Conservation (phyloP, 129 eudicot species). For the Flaveria trinervia region DNA sequence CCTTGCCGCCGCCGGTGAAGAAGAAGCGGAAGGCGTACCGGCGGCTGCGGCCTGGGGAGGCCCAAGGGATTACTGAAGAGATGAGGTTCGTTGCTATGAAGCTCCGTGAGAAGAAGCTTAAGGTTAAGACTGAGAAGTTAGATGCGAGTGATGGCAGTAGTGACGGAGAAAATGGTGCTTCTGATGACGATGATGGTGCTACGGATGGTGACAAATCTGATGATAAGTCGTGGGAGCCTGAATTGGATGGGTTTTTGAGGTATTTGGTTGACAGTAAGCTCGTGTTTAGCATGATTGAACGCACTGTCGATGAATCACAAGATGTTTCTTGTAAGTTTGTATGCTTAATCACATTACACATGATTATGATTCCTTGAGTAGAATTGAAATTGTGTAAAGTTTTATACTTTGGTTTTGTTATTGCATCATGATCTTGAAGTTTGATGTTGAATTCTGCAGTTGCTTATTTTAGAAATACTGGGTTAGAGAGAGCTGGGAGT, state of each 20-base stretch:
- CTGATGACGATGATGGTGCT: slow-evolving; percentile 20
- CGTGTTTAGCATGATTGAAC: slow-evolving; percentile 66
- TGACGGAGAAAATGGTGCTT: slow-evolving; percentile 7
- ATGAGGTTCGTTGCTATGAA: slow-evolving; percentile 95
- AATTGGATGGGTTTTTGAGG: slow-evolving; percentile 66
- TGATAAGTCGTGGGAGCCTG: slow-evolving; percentile 62
- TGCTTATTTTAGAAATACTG: slow-evolving; percentile 42
- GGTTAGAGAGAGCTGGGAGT: slow-evolving; percentile 41
- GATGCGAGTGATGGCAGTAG: neutral
- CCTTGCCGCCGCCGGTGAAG: slow-evolving; percentile 41
- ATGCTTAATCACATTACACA: neutral
- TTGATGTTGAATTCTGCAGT: neutral
- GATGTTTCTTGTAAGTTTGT: slow-evolving; percentile 84
- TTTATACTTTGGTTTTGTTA: neutral
- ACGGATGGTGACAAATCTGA: slow-evolving; percentile 2
- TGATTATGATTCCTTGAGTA: neutral
- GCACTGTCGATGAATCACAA: slow-evolving; percentile 74
- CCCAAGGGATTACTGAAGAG: slow-evolving; percentile 80
- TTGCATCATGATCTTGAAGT: neutral
- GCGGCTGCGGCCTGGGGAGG: slow-evolving; percentile 74
- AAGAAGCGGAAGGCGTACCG: slow-evolving; percentile 56
- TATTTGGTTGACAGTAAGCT: slow-evolving; percentile 75
- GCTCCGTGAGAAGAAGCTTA: slow-evolving; percentile 50
- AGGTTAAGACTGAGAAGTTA: slow-evolving; percentile 3
- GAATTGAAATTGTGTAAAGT: too few relatives aligned